A percentile compares a stretch with the other conserved stretches of the same genome.
These are phyloP conservation scores for Picea sitchensis DNA, from an alignment of 75 land plant genomes.

Conservation along the genomic window DNA sequence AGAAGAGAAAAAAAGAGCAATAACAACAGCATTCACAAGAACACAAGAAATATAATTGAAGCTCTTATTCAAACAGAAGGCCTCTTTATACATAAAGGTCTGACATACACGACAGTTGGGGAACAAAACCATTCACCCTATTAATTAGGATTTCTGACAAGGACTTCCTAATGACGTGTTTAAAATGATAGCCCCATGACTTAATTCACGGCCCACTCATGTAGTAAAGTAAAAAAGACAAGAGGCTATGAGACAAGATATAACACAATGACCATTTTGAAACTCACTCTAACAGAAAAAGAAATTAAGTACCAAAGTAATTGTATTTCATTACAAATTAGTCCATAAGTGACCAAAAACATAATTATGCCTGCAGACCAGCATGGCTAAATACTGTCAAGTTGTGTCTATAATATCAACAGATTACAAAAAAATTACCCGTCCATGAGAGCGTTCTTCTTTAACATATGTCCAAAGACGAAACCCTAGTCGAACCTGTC, in stretches of 20 bases:
- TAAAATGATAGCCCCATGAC: too few relatives aligned
- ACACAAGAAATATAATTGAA: not conserved
- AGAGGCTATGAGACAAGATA: too few relatives aligned
- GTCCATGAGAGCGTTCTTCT: constrained; percentile 94
- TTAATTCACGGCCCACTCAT: too few relatives aligned
- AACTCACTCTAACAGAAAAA: not conserved
- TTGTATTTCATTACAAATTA: not conserved
- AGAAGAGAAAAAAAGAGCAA: too few relatives aligned
- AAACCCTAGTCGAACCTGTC: constrained; percentile 76
- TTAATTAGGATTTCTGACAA: too few relatives aligned
- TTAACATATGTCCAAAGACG: constrained; percentile 91
- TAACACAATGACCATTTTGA: too few relatives aligned
- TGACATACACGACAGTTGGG: too few relatives aligned
- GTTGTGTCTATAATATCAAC: not conserved
- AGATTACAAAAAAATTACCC: constrained; percentile 55
- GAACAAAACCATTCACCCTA: too few relatives aligned
- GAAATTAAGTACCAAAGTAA: not conserved
- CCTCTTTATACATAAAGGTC: too few relatives aligned
- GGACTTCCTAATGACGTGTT: too few relatives aligned
- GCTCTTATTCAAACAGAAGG: not conserved
- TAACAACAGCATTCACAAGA: too few relatives aligned
- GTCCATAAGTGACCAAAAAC: not conserved
- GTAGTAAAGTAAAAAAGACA: too few relatives aligned
- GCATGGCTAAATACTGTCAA: constrained; percentile 5
- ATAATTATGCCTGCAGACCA: not conserved